Base-by-base conservation (phyloP, 495 filamentous ascomycete species). In the Penicillium verhagenii region DNA sequence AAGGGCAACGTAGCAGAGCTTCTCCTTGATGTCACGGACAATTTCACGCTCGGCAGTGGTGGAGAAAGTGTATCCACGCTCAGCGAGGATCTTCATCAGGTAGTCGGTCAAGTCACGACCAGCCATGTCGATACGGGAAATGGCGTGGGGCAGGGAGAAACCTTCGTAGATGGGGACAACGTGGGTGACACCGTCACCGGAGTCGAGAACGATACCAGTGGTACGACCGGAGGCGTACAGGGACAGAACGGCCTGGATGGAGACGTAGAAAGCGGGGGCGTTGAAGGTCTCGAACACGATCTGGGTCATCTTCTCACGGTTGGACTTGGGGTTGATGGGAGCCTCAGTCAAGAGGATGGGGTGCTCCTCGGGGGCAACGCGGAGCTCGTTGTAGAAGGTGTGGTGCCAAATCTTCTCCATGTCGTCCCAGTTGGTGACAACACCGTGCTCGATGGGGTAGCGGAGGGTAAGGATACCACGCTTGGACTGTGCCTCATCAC, bases 351-450 rank as follows among this genome's bases (percentile, higher is more conserved):
- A 85, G 71, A 98, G 86, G 68, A 97, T 93, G 67, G 94, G 94
- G 87, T 98, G 94, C 91, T 98, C 94, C 85, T 98, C 95, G 56
- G 94, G 94, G 60, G 94, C 94, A 58, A 98, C 94, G 90, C 94
- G 94, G 72, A 98, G 87, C 84, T 98, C 94, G 77, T 96, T 97
- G 89, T 97, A 98, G 87, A 98, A 96, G 68, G 92, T 97, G 86
- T 97, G 92, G 79, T 98, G 94, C 95, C 94, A 98, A 70, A 98
- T 98, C 85, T 96, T 97, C 82, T 98, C 94, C 95, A 98, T 97
- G 74, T 98, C 94, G 78, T 97, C 93, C 94, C 94, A 98, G 86
- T 98, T 97, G 80, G 94, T 98, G 75, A 98, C 95, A 72, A 98
- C 95, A 90, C 94, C 94, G 81, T 98, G 94, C 84, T 98, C 94